Evolutionary conservation across 371 early-diverging fungal species (phyloP), one percentile per base, ranked within the genome.

Genomic region (Apophysomyces ossiformis): DNA sequence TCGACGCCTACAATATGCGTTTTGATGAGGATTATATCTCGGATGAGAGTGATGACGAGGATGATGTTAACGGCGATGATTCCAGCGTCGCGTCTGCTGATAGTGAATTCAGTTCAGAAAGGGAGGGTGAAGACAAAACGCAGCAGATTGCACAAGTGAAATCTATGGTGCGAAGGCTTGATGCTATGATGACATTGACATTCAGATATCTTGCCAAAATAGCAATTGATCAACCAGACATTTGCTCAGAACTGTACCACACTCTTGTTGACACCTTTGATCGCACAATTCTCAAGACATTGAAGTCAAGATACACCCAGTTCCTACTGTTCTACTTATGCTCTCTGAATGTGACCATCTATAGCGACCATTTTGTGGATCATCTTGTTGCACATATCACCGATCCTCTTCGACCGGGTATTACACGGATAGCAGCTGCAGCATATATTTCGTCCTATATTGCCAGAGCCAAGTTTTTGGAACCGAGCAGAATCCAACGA

Each of bases 231-330:
- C 54, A 65, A 5, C 13, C 63, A 2, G 70, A 70, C 26, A 72
- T 77, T 21, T 78, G 74, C 6, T 63, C 72, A 13, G 89, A 89
- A 15, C 71, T 92, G 9, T 94, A 89, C 70, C 61, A 82, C 43
- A 73, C 78, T 7, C 70, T 95, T 16, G 73, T 97, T 32, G 85
- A 85, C 36, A 85, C 95, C 32, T 98, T 98, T 72, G 93, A 93
- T 63, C 77, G 87, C 46, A 79, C 87, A 11, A 83, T 97, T 37
- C 76, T 98, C 50, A 91, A 92, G 11, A 98, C 97, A 0, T 88
- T 94, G 74, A 93, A 92, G 66, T 93, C 95, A 35, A 88, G 96
- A 11, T 95, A 94, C 79, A 92, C 94, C 0, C 99, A 98, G 72
- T 98, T 98, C 68, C 67, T 96, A 26, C 65, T 94, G 45, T 98